Evolutionary conservation across 106 monocot species (phyloP).

Genomic region (Dioscorea zingiberensis): DNA sequence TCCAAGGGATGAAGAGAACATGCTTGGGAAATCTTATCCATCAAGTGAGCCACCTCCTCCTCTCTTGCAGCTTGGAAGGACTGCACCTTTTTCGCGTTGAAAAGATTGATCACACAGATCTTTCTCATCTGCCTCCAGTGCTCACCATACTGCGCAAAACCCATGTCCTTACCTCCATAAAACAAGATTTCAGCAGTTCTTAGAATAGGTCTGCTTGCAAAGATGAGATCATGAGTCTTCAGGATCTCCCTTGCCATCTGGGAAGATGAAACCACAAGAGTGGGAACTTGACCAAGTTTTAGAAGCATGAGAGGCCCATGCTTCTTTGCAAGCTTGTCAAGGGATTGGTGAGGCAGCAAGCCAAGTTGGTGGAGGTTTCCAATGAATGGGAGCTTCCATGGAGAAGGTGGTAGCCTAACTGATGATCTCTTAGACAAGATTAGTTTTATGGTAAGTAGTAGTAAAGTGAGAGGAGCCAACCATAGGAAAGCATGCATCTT

Average conservation of each 20-base stretch:
- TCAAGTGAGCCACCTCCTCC: constrained; percentile 12
- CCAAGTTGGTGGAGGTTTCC: constrained; percentile 26
- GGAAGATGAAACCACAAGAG: constrained; percentile 12
- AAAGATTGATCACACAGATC: too few species aligned
- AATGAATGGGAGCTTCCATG: constrained; percentile 12
- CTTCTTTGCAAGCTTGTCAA: constrained; percentile 1
- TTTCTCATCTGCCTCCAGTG: too few species aligned
- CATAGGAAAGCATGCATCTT: too few species aligned
- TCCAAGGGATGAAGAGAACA: too few species aligned
- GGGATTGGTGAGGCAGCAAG: neutral
- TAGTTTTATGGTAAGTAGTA: too few species aligned
- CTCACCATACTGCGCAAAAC: too few species aligned
- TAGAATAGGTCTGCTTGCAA: too few species aligned
- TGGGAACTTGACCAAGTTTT: neutral
- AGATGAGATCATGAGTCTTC: too few species aligned
- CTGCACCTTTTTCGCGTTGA: too few species aligned
- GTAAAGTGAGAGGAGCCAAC: too few species aligned
- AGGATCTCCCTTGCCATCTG: neutral
- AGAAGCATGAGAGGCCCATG: constrained; percentile 20
- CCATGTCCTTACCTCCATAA: too few species aligned
- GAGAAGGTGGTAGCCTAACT: constrained; percentile 8
- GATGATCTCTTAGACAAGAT: neutral
- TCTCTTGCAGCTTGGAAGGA: constrained; percentile 1
- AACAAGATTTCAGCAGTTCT: too few species aligned
- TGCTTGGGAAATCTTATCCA: neutral